A percentile compares a stretch with the other conserved stretches of the same genome.
These are phyloP conservation scores for Septoria petroselini DNA, from an alignment of 2,329 filamentous ascomycete species.

Conservation along the genomic window DNA sequence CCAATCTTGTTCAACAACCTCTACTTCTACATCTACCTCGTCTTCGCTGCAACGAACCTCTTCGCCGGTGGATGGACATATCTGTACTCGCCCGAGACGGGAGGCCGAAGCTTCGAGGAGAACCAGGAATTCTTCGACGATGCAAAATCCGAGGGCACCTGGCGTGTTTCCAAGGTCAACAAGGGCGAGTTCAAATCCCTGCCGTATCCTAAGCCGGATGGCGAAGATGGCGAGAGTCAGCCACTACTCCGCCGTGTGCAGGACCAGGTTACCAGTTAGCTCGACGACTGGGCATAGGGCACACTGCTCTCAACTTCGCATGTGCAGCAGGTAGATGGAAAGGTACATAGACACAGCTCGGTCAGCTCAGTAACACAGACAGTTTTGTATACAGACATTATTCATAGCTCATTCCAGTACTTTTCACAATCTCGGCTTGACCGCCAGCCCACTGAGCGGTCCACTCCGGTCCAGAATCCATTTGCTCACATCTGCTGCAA, in stretches of 20 bases:
- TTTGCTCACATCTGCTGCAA: conserved; percentile 34
- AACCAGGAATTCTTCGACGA: conserved; percentile 59
- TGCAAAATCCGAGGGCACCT: conserved; percentile 51
- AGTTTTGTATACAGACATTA: too few species aligned
- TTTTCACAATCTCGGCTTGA: conserved; percentile 2
- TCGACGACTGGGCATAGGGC: too few species aligned
- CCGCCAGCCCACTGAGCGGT: neutral
- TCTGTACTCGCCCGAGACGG: conserved; percentile 53
- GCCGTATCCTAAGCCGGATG: conserved; percentile 42
- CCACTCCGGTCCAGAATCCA: conserved; percentile 37
- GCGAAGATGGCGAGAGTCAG: conserved; percentile 45
- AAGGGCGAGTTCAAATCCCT: conserved; percentile 51
- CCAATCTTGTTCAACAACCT: conserved; percentile 60
- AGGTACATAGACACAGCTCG: too few species aligned
- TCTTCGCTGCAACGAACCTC: conserved; percentile 55
- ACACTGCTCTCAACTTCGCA: too few species aligned
- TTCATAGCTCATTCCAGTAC: neutral
- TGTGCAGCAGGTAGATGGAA: too few species aligned
- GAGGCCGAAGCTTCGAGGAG: conserved; percentile 58
- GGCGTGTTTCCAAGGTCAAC: conserved; percentile 54
- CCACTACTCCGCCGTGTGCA: conserved; percentile 46
- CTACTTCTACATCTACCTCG: conserved; percentile 57
- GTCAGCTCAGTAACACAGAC: too few species aligned
- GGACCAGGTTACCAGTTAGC: conserved; percentile 39
- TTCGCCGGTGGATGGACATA: conserved; percentile 57